Conservation (phyloP, 305 asterid genomes). For the Rubia tinctorum region DNA sequence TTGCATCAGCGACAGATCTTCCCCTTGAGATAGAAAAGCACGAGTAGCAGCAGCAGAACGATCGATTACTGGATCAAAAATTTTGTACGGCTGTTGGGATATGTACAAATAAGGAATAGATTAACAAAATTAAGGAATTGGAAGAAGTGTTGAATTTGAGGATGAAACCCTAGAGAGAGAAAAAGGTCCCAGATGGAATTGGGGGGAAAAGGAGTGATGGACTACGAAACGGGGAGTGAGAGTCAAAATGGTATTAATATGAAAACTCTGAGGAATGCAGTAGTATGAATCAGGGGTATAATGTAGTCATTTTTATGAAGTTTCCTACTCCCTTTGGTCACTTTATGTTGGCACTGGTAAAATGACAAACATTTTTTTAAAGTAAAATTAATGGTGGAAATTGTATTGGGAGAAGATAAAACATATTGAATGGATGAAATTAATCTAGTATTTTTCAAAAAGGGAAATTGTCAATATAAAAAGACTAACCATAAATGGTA, state of each 20-base stretch:
- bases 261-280: not conserved
- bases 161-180: constrained; percentile 12
- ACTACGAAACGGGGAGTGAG: not conserved
- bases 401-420: too few relatives aligned
- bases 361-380: too few relatives aligned
- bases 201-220: not conserved
- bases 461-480: too few relatives aligned
- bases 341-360: too few relatives aligned
- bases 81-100: not conserved
- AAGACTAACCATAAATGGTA: too few relatives aligned
- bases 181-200: not conserved
- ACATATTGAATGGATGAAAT: too few relatives aligned
- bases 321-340: too few relatives aligned
- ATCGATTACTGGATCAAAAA: not conserved
- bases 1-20: constrained; percentile 67
- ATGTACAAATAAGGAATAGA: not conserved
- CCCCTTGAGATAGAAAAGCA: constrained; percentile 71
- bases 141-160: not conserved
- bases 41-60: constrained; percentile 23
- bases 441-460: too few relatives aligned
- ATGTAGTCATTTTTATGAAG: too few relatives aligned
- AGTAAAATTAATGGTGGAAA: too few relatives aligned
- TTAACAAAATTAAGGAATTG: not conserved
- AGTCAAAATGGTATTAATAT: not conserved
- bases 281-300: too few relatives aligned